These are phyloP conservation scores for Teratosphaeria viscida DNA, from an alignment of 2,329 filamentous ascomycete species.

Conservation along the genomic window DNA sequence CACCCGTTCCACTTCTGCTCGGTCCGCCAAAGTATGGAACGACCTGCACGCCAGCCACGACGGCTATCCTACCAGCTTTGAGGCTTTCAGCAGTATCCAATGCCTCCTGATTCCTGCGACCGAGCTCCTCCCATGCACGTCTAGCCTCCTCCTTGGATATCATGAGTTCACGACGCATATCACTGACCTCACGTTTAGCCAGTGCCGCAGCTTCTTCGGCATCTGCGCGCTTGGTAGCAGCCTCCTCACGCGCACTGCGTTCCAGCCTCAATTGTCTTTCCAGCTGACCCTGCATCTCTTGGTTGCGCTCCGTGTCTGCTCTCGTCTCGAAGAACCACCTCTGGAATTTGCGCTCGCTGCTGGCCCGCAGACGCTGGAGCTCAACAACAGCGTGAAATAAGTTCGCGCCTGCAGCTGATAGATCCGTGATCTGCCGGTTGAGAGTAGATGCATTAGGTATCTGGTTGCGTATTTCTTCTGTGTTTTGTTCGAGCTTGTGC, in stretches of 20 bases:
- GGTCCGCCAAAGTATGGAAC: conserved; percentile 48
- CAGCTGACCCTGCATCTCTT: conserved; percentile 73
- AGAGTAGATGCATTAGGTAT: conserved; percentile 72
- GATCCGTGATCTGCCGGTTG: conserved; percentile 85
- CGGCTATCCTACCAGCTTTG: conserved; percentile 74
- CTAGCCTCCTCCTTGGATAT: conserved; percentile 96
- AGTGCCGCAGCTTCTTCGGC: conserved; percentile 17
- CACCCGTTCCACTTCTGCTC: conserved; percentile 28
- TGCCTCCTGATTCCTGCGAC: conserved; percentile 84
- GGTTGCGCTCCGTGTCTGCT: conserved; percentile 72
- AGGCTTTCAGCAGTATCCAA: conserved; percentile 77
- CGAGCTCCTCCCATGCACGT: conserved; percentile 93
- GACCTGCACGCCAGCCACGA: conserved; percentile 88
- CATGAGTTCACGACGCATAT: conserved; percentile 84
- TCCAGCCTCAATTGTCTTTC: conserved; percentile 66
- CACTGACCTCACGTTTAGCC: conserved; percentile 45
- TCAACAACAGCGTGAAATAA: conserved; percentile 97
- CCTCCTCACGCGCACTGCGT: conserved; percentile 56
- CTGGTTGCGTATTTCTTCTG: conserved; percentile 70
- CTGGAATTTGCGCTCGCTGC: conserved; percentile 95
- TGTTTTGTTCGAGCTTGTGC: conserved; percentile 79
- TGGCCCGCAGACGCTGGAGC: conserved; percentile 82
- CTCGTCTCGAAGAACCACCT: conserved; percentile 97
- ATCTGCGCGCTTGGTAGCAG: conserved; percentile 33
- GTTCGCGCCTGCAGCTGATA: conserved; percentile 95